phyloP scores from a whole-genome alignment of 495 filamentous ascomycete genomes.

The Geopyxis carbonaria region DNA sequence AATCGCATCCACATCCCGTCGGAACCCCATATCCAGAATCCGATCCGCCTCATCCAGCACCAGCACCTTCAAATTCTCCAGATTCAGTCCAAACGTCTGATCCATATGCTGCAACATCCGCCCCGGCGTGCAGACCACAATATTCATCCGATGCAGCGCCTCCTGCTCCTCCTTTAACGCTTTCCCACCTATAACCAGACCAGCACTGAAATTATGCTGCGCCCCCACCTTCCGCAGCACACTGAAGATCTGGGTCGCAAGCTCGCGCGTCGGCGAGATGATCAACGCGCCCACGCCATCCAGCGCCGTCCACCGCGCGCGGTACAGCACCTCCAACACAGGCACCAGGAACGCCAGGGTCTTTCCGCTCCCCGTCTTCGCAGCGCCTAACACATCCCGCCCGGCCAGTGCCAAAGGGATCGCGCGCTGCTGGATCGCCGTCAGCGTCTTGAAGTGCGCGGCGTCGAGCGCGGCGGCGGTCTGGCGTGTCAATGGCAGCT shows the following conservation, averaged over 20 bases:
- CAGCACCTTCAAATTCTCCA: conserved; percentile 77
- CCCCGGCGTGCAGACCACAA: conserved; percentile 88
- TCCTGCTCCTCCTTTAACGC: conserved; percentile 75
- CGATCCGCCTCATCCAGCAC: conserved; percentile 93
- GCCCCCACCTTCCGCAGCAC: conserved; percentile 80
- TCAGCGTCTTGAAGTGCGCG: conserved; percentile 79
- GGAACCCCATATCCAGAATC: conserved; percentile 97
- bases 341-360: conserved; percentile 87
- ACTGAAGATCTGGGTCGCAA: conserved; percentile 95
- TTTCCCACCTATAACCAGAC: conserved; percentile 89
- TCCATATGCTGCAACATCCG: conserved; percentile 91
- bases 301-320: conserved; percentile 69
- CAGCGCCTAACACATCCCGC: conserved; percentile 78
- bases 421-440: conserved; percentile 77
- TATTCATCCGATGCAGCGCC: conserved; percentile 84
- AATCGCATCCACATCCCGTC: conserved; percentile 78
- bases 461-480: conserved; percentile 63
- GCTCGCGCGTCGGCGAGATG: conserved; percentile 82
- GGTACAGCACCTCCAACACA: conserved; percentile 86
- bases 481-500: conserved; percentile 74
- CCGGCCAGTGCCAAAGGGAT: conserved; percentile 76
- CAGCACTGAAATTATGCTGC: conserved; percentile 80
- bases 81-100: conserved; percentile 79
- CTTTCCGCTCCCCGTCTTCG: conserved; percentile 94
- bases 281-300: conserved; percentile 88